Conservation (phyloP, 768 basidiomycete genomes). For the Symmetrospora coprosmae region DNA sequence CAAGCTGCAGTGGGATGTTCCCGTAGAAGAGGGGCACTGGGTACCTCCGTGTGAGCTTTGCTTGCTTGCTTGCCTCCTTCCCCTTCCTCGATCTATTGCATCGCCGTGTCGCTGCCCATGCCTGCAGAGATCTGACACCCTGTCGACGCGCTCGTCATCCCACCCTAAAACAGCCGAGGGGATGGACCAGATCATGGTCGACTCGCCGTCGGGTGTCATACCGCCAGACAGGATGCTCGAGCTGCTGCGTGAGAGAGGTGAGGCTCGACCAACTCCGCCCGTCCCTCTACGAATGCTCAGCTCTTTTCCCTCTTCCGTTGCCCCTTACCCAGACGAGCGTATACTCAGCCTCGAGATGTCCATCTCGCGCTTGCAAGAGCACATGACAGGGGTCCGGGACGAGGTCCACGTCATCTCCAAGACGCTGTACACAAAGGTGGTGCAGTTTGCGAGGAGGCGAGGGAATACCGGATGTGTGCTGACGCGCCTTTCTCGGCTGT, state of each 20-base stretch:
- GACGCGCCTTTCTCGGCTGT: neutral
- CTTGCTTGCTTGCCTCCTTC: neutral
- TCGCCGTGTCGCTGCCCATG: too few species aligned
- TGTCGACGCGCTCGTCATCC: too few species aligned
- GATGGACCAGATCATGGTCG: conserved; percentile 21
- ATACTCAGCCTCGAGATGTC: conserved; percentile 60
- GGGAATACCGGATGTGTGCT: too few species aligned
- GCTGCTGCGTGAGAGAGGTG: conserved; percentile 5
- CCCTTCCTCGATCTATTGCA: too few species aligned
- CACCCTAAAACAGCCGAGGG: conserved; percentile 23
- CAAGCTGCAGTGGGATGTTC: conserved; percentile 68
- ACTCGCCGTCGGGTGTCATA: conserved; percentile 19
- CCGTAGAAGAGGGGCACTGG: conserved; percentile 69
- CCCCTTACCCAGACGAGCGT: conserved; percentile 46
- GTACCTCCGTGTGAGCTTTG: conserved; percentile 65
- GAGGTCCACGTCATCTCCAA: conserved; percentile 25
- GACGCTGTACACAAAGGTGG: conserved; percentile 25
- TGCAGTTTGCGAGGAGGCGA: too few species aligned
- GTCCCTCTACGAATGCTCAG: neutral
- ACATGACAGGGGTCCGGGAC: conserved; percentile 38
- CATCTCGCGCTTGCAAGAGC: conserved; percentile 54
- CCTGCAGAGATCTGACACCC: neutral
- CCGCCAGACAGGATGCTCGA: conserved; percentile 19
- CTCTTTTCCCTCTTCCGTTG: neutral
- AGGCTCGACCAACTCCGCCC: neutral